A percentile compares a stretch with the other conserved stretches of the same genome.
Conservation (phyloP, 306 rosid species). For the Castanopsis chinensis region DNA sequence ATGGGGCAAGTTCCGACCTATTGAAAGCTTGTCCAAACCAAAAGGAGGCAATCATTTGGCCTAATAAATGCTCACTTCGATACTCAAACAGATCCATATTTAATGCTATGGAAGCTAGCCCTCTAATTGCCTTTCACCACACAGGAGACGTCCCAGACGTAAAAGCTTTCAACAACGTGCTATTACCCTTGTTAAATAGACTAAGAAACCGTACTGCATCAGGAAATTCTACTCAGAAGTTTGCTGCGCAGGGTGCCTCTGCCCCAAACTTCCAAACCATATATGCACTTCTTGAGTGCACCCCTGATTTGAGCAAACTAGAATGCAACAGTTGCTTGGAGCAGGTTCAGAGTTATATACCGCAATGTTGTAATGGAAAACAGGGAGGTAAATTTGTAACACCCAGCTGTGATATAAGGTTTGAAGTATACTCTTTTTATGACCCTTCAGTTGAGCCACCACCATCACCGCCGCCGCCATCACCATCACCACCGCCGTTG, state of each 20-base stretch:
- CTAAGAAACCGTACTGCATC: background rate
- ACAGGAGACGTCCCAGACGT: background rate
- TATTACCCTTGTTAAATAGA: background rate
- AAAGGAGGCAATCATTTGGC: too few relatives aligned
- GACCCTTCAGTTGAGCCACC: background rate
- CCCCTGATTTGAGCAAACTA: background rate
- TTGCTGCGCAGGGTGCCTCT: background rate
- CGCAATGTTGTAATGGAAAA: background rate
- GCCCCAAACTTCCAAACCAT: background rate
- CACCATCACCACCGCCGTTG: too few relatives aligned
- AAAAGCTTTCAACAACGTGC: background rate
- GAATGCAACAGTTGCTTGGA: background rate
- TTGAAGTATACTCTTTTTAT: background rate
- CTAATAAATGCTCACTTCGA: background rate
- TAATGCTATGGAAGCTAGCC: background rate
- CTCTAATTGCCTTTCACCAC: rapidly evolving
- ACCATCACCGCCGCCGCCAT: background rate
- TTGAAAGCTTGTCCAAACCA: too few relatives aligned
- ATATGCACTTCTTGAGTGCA: background rate
- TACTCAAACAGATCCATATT: slow-evolving; percentile 8
- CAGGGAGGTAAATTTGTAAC: background rate
- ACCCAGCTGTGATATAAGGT: background rate
- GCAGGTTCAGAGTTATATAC: background rate
- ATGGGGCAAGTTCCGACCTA: too few relatives aligned
- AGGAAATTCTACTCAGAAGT: background rate